Evolutionary conservation across 176 grass and related monocot species (phyloP).

Genomic region (Cenchrus americanus): DNA sequence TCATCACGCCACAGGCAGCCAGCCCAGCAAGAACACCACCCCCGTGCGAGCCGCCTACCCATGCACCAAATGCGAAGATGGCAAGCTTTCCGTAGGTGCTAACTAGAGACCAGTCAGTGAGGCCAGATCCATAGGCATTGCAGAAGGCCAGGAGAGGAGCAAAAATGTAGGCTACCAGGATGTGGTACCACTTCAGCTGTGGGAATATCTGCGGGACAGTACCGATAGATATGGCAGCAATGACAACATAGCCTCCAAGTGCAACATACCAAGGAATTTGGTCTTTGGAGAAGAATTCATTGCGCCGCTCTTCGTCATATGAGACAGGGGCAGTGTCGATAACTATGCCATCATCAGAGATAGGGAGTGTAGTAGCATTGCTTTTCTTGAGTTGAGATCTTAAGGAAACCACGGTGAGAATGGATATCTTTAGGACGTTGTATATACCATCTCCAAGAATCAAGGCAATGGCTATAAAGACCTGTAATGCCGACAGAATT

Average conservation of each 20-base stretch:
- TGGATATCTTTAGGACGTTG: slow-evolving; percentile 15
- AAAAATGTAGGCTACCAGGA: slow-evolving; percentile 33
- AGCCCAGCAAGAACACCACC: slow-evolving; percentile 64
- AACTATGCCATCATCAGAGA: background rate
- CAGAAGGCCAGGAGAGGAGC: slow-evolving; percentile 24
- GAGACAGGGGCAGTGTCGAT: background rate
- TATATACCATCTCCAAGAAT: slow-evolving; percentile 23
- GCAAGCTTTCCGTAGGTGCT: slow-evolving; percentile 85
- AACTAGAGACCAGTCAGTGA: slow-evolving; percentile 85
- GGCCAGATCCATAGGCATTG: slow-evolving; percentile 44
- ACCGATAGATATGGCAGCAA: slow-evolving; percentile 46
- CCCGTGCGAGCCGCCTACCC: slow-evolving; percentile 58
- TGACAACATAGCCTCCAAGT: slow-evolving; percentile 29
- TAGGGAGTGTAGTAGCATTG: slow-evolving; percentile 7
- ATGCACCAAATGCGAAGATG: slow-evolving; percentile 81
- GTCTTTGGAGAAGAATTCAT: slow-evolving; percentile 48
- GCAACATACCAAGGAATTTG: slow-evolving; percentile 47
- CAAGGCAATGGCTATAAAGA: slow-evolving; percentile 27
- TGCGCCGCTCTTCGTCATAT: slow-evolving; percentile 49
- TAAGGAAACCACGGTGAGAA: slow-evolving; percentile 28
- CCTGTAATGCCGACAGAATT: slow-evolving; percentile 1
- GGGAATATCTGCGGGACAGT: slow-evolving; percentile 58
- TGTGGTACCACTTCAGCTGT: slow-evolving; percentile 17
- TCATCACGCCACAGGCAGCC: slow-evolving; percentile 66
- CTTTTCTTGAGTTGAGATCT: slow-evolving; percentile 32